Conservation (phyloP, 306 rosid species). For the Canavalia gladiata region DNA sequence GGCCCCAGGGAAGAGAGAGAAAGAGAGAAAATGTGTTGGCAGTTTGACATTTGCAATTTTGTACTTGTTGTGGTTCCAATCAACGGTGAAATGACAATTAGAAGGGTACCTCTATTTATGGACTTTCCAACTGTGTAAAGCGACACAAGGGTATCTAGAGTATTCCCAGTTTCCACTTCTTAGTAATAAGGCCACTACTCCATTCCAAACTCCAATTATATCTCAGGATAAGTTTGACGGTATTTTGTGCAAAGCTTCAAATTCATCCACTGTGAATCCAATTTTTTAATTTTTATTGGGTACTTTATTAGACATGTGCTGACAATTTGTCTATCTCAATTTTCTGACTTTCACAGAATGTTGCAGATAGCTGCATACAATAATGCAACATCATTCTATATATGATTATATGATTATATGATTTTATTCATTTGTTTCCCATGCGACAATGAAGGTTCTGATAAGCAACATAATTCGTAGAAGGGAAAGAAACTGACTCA, state of each 20-base stretch:
- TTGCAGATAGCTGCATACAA: background rate
- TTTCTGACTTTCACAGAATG: conserved; percentile 1
- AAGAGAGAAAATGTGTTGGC: conserved; percentile 37
- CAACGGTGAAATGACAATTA: conserved; percentile 44
- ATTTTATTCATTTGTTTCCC: conserved; percentile 21
- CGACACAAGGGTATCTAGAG: conserved; percentile 29
- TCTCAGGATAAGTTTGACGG: conserved; percentile 16
- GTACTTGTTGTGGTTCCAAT: conserved; percentile 45
- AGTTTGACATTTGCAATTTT: conserved; percentile 44
- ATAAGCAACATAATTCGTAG: background rate
- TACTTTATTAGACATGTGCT: conserved; percentile 14
- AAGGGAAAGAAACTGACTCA: conserved; percentile 19
- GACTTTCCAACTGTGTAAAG: conserved; percentile 50
- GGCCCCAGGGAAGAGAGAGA: conserved; percentile 24
- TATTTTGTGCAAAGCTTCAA: conserved; percentile 15
- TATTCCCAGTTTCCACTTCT: conserved; percentile 46
- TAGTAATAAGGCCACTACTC: conserved; percentile 25
- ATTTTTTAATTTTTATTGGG: conserved; percentile 16
- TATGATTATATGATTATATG: background rate
- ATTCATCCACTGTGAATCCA: conserved; percentile 33
- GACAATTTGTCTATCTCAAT: conserved; percentile 32
- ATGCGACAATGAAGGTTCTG: background rate
- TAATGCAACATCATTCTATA: conserved; percentile 31
- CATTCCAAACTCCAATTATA: conserved; percentile 20
- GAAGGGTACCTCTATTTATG: conserved; percentile 43